Base-by-base conservation (phyloP, 2,329 filamentous ascomycete species). In the Ploettnerulaceae sp. region DNA sequence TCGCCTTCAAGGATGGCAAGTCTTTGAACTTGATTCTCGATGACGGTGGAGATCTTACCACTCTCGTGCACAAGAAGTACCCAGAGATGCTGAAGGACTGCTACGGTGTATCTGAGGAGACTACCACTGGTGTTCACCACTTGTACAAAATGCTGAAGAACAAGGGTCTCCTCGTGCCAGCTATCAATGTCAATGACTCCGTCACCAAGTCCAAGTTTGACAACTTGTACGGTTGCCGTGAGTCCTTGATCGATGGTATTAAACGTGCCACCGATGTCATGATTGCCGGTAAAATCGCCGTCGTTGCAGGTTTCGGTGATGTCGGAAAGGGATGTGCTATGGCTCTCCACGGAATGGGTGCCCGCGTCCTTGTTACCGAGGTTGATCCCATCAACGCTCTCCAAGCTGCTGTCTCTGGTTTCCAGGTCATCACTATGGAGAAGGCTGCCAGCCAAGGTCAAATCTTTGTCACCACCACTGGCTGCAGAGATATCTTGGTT, bases 131-230 rank as follows among this genome's bases (percentile, higher is more conserved):
- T 81, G 91, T 98, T 66, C 93, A 97, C 86, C 91, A 97, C 79
- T 81, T 98, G 54, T 98, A 97, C 86, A 82, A 83, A 69, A 96
- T 96, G 90, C 76, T 97, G 70, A 96, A 93, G 81, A 83, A 87
- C 62, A 80, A 81, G 69, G 79, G 82, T 71, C 89, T 97, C 58
- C 84, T 95, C 55, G 87, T 95, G 60, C 93, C 93, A 61, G 80
- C 91, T 72, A 89, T 97, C 84, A 98, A 98, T 74, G 91, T 98
- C 80, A 97, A 98, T 78, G 91, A 98, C 83, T 90, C 86, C 51
- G 91, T 98, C 69, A 98, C 93, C 73, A 98, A 97, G 85, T 95
- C 89, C 75, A 98, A 98, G 82, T 98, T 98, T 71, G 93, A 97
- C 82, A 98, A 98, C 84, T 77, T 97, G 59, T 98, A 97, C 82